Evolutionary conservation across 2,329 filamentous ascomycete genomes (phyloP), one percentile per base, ranked within the genome.

Genomic region (Hypoxylon sp.): DNA sequence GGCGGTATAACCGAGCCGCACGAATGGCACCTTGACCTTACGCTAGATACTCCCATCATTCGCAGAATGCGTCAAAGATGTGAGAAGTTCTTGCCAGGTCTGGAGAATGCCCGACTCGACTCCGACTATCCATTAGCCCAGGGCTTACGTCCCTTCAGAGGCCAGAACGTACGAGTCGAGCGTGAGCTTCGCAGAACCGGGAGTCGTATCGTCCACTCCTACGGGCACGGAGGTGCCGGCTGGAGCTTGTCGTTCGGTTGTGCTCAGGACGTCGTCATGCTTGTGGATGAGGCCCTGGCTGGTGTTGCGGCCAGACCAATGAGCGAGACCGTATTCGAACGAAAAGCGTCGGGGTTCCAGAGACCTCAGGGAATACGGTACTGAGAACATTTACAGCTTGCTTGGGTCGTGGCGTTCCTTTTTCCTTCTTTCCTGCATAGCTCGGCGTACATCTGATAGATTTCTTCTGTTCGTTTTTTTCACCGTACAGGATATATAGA

Each of bases 151-250:
- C 78, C 78, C 4, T 77, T 77, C 59, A 62, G 77, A 23, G 62
- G 64, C 10, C 65, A 61, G 9, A 77, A 79, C 41, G 75, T 80
- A 3, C 72, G 77, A 7, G 75, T 80, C 6, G 77, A 79, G 64
- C 70, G 75, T 1, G 78, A 80, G 58, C 66, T 74, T 11, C 70
- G 73, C 31, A 52, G 65, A 48, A 55, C 65, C 13, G 62, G 64
- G 8, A 74, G 72, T 60, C 70, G 71, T n/a, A 75, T 78, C 40
- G 71, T 79, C 2, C 78, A 80, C 50, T 74, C 71, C 1, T 79
- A 80, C 58, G 78, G 78, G 1, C 78, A 80, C 45, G 77, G 77
- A 4, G 78, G 76, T 3, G 73, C 76, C 2, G 78, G 77, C 3
- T 79, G 78, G 78, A 74, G 68, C 42, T 53, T 78, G 52, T 72